Percentiles rank a stretch among this genome's conserved stretches.
Conservation (phyloP, 257 asterid species). For the Verbena officinalis region DNA sequence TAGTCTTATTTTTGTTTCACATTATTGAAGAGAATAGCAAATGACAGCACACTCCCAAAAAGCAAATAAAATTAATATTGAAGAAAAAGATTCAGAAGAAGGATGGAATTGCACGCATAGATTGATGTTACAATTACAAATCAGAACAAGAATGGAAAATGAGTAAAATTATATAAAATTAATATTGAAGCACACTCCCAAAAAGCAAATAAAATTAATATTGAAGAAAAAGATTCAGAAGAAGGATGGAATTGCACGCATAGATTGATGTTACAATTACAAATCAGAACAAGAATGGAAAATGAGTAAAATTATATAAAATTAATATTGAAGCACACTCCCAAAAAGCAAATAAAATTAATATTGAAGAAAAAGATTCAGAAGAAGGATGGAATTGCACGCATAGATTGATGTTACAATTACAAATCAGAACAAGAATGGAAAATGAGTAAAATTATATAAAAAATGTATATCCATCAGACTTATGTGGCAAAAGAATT, state of each 20-base stretch:
- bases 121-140: constrained; percentile 1
- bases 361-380: neutral
- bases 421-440: neutral
- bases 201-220: neutral
- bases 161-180: neutral
- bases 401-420: neutral
- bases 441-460: neutral
- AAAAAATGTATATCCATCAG: neutral
- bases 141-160: neutral
- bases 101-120: neutral
- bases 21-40: constrained; percentile 1
- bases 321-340: constrained; percentile 4
- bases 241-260: neutral
- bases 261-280: neutral
- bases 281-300: neutral
- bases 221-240: neutral
- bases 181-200: constrained; percentile 4
- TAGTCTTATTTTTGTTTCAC: constrained; percentile 7
- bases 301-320: neutral
- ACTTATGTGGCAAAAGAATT: neutral
- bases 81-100: neutral
- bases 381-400: neutral
- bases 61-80: neutral
- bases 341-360: neutral
- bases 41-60: constrained; percentile 4